These are phyloP conservation scores for Tieghemiomyces parasiticus DNA, from an alignment of 192 early-diverging fungal genomes.

Conservation along the genomic window DNA sequence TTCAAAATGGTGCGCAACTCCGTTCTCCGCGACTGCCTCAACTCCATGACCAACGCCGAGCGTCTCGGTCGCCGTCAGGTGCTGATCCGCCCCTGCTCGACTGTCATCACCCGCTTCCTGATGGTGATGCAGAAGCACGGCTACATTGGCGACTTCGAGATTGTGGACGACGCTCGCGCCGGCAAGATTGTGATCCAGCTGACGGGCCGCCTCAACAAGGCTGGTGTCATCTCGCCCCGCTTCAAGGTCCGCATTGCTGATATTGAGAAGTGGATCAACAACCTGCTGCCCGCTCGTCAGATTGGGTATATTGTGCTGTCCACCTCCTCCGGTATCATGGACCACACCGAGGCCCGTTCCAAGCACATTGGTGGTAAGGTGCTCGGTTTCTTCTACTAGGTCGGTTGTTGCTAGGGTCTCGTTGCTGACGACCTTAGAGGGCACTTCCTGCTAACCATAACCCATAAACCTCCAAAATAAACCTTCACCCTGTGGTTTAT, in stretches of 20 bases:
- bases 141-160: constrained; percentile 99
- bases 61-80: constrained; percentile 97
- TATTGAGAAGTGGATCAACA: constrained; percentile 93
- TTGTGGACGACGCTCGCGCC: constrained; percentile 93
- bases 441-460: no score
- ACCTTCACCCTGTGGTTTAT: no score
- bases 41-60: constrained; percentile 99
- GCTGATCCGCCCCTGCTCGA: constrained; percentile 89
- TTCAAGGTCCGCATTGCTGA: constrained; percentile 92
- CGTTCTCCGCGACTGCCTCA: constrained; percentile 92
- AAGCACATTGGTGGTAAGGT: constrained; percentile 97
- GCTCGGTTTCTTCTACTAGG: constrained; percentile 87
- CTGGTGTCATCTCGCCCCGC: constrained; percentile 96
- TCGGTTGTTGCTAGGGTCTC: no score
- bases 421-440: no score
- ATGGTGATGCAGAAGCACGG: constrained; percentile 98
- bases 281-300: constrained; percentile 96
- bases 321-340: constrained; percentile 96
- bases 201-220: constrained; percentile 98
- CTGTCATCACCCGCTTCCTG: constrained; percentile 98
- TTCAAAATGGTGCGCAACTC: constrained; percentile 91
- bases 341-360: constrained; percentile 96
- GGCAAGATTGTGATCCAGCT: constrained; percentile 98
- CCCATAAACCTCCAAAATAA: no score
- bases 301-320: constrained; percentile 91